phyloP scores from a whole-genome alignment of 352 stramenopile species.

The Halophytophthora polymorphica region DNA sequence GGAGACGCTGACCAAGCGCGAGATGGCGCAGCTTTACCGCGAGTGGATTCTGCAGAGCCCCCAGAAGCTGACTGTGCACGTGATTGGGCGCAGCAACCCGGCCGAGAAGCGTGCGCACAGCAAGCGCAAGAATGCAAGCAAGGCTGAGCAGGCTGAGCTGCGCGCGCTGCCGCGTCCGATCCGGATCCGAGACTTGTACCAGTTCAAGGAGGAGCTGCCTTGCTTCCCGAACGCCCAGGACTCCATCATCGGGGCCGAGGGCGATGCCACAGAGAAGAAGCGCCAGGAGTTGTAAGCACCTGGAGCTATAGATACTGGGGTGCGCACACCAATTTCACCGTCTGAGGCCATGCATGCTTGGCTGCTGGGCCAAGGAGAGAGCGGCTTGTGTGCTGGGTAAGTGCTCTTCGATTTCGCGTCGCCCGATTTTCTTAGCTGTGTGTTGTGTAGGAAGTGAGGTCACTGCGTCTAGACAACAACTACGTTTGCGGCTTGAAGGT shows the following conservation, averaged over 20 bases:
- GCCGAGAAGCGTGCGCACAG: slow-evolving; percentile 33
- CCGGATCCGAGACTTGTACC: slow-evolving; percentile 55
- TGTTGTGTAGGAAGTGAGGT: no score
- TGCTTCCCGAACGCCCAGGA: slow-evolving; percentile 33
- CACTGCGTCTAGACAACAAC: no score
- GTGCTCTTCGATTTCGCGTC: no score
- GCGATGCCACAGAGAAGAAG: slow-evolving; percentile 3
- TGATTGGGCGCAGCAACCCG: slow-evolving; percentile 50
- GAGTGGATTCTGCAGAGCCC: slow-evolving; percentile 61
- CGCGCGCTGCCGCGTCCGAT: slow-evolving; percentile 22
- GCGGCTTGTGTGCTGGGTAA: no score
- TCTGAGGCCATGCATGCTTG: no score
- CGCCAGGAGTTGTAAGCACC: slow-evolving; percentile 15
- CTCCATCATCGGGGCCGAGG: slow-evolving; percentile 26
- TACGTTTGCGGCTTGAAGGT: no score
- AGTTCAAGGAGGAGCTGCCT: slow-evolving; percentile 56
- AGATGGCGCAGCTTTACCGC: slow-evolving; percentile 59
- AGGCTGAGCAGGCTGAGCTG: slow-evolving; percentile 21
- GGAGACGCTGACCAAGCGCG: slow-evolving; percentile 60
- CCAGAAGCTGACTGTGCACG: slow-evolving; percentile 66
- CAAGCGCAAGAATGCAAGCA: slow-evolving; percentile 28
- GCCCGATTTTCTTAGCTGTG: no score
- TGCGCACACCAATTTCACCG: no score
- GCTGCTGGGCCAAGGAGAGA: no score
- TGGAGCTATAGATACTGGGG: slow-evolving; percentile 30